phyloP scores from a whole-genome alignment of 306 rosid genomes.

The Gleditsia sinensis region DNA sequence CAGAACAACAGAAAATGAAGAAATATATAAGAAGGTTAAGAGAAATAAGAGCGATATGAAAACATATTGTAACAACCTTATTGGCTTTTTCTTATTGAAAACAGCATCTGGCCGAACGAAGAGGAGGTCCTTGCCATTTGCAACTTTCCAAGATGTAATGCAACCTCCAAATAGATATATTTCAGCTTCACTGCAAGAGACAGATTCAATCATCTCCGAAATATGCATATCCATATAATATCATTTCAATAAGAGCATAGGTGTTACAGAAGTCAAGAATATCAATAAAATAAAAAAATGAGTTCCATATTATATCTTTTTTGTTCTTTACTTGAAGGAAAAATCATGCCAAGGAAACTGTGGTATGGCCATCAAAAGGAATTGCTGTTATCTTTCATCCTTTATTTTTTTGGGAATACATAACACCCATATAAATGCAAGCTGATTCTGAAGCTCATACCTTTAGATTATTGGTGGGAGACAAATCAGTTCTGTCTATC shows the following conservation, averaged over 20 bases:
- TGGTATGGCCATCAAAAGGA: background rate
- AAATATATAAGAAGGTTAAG: background rate
- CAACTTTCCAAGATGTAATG: constrained; percentile 83
- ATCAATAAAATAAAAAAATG: background rate
- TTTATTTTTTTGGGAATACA: background rate
- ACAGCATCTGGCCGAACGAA: constrained; percentile 96
- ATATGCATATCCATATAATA: background rate
- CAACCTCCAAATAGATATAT: constrained; percentile 83
- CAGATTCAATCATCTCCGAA: constrained; percentile 10
- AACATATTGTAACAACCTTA: constrained; percentile 59
- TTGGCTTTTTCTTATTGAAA: constrained; percentile 83
- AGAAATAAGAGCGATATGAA: background rate
- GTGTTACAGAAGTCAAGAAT: background rate
- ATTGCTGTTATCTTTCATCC: background rate
- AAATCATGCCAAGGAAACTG: background rate
- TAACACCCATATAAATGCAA: background rate
- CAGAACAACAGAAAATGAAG: background rate
- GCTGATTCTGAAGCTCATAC: background rate
- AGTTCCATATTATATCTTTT: background rate
- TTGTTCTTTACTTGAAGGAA: background rate
- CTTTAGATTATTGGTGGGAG: background rate
- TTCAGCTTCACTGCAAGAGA: constrained; percentile 78
- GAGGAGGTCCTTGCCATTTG: constrained; percentile 79
- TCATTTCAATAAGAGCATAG: background rate
- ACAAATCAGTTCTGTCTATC: background rate